Percentiles rank a stretch among this genome's conserved stretches.
These are phyloP conservation scores for Fonsecaea erecta DNA, from an alignment of 2,329 filamentous ascomycete genomes.

Conservation along the genomic window DNA sequence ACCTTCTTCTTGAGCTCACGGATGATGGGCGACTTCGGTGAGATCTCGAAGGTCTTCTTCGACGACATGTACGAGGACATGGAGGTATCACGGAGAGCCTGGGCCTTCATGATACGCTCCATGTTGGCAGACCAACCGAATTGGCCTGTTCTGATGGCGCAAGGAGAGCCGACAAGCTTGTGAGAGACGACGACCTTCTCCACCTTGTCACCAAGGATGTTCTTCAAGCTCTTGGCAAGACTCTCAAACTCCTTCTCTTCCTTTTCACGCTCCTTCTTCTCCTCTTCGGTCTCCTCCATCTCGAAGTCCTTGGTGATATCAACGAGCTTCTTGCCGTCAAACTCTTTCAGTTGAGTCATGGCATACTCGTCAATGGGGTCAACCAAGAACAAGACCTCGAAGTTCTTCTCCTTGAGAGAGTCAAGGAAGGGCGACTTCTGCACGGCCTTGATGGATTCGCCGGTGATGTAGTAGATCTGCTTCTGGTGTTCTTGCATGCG, in stretches of 20 bases:
- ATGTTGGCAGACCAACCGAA: constrained; percentile 99
- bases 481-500: constrained; percentile 99
- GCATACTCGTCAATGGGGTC: constrained; percentile 99
- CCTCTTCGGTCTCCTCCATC: constrained; percentile 99
- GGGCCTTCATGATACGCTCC: constrained; percentile 99
- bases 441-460: constrained; percentile 98
- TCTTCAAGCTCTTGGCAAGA: constrained; percentile 97
- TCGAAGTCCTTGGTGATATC: constrained; percentile 99
- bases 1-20: constrained; percentile 99
- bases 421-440: constrained; percentile 98
- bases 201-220: constrained; percentile 97
- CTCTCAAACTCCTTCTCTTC: constrained; percentile 98
- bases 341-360: constrained; percentile 99
- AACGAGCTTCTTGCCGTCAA: constrained; percentile 99
- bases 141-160: constrained; percentile 98
- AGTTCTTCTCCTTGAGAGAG: constrained; percentile 97
- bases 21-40: constrained; percentile 96
- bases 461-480: constrained; percentile 99
- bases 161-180: constrained; percentile 93
- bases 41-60: constrained; percentile 99
- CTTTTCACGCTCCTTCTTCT: constrained; percentile 93
- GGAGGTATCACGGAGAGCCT: constrained; percentile 98
- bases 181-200: constrained; percentile 99
- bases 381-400: constrained; percentile 98
- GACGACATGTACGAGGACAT: constrained; percentile 99